Conservation (phyloP, 257 asterid species). For the Penstemon newberryi region DNA sequence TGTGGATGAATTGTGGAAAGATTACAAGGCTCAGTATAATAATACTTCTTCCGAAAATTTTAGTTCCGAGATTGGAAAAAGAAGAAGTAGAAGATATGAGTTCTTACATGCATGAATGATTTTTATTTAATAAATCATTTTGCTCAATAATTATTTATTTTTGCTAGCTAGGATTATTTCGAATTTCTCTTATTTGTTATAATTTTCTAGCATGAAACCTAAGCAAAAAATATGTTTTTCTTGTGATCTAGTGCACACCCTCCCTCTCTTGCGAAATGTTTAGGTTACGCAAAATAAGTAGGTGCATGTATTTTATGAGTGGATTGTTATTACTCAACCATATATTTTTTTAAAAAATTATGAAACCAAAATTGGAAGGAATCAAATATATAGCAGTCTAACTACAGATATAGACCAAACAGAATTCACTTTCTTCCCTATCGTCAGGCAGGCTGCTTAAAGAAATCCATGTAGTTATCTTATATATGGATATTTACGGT, state of each 20-base stretch:
- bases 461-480: background rate
- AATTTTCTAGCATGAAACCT: too few species aligned
- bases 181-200: too few species aligned
- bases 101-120: too few species aligned
- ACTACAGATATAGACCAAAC: slow-evolving; percentile 4
- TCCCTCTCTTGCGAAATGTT: background rate
- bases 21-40: background rate
- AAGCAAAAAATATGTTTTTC: background rate
- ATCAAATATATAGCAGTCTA: background rate
- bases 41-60: too few species aligned
- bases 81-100: too few species aligned
- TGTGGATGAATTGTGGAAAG: background rate
- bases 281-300: too few species aligned
- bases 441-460: background rate
- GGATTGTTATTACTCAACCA: background rate
- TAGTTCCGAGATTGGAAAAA: too few species aligned
- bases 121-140: too few species aligned
- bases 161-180: too few species aligned
- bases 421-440: background rate
- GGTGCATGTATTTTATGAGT: background rate
- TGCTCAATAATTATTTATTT: too few species aligned
- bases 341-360: background rate
- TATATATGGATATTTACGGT: too few species aligned
- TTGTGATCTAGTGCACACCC: too few species aligned
- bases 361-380: slow-evolving; percentile 2